These are phyloP conservation scores for Sugiyamaella floridensis DNA, from an alignment of 805 yeast genomes.

Conservation along the genomic window DNA sequence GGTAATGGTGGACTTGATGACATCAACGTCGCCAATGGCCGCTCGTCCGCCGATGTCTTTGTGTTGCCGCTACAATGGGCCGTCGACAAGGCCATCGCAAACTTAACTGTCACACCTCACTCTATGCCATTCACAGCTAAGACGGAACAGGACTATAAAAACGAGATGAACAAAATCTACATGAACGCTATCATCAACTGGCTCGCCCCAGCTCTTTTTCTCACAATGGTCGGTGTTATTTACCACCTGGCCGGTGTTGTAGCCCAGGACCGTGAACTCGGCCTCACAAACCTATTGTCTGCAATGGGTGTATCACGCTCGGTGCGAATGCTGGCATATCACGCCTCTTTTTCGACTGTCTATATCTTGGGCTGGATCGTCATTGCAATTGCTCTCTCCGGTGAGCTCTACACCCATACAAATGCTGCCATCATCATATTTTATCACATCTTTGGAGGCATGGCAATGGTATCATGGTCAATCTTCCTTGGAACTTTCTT, in stretches of 20 bases:
- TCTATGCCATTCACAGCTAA: slow-evolving; percentile 29
- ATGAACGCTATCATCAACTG: slow-evolving; percentile 25
- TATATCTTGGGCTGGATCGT: slow-evolving; percentile 31
- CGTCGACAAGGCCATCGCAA: slow-evolving; percentile 28
- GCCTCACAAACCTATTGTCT: slow-evolving; percentile 26
- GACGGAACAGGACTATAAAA: slow-evolving; percentile 22
- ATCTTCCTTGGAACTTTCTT: slow-evolving; percentile 28
- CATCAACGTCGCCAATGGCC: slow-evolving; percentile 24
- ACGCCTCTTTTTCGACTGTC: slow-evolving; percentile 26
- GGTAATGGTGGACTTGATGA: slow-evolving; percentile 28
- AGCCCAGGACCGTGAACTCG: slow-evolving; percentile 30
- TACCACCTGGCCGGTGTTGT: slow-evolving; percentile 32
- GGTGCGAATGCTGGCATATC: slow-evolving; percentile 25
- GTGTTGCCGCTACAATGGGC: slow-evolving; percentile 33
- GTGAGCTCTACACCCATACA: slow-evolving; percentile 23
- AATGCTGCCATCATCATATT: slow-evolving; percentile 23
- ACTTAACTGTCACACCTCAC: slow-evolving; percentile 22
- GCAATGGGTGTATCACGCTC: slow-evolving; percentile 28
- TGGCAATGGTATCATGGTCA: slow-evolving; percentile 29
- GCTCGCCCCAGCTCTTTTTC: slow-evolving; percentile 31
- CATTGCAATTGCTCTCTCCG: slow-evolving; percentile 23
- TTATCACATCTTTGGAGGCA: slow-evolving; percentile 29
- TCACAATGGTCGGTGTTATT: slow-evolving; percentile 32
- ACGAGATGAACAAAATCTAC: slow-evolving; percentile 23
- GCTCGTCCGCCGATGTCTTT: slow-evolving; percentile 26